Base-by-base conservation (phyloP, 1,284 basidiomycete species). In the Sporisorium iseilematis-ciliati region DNA sequence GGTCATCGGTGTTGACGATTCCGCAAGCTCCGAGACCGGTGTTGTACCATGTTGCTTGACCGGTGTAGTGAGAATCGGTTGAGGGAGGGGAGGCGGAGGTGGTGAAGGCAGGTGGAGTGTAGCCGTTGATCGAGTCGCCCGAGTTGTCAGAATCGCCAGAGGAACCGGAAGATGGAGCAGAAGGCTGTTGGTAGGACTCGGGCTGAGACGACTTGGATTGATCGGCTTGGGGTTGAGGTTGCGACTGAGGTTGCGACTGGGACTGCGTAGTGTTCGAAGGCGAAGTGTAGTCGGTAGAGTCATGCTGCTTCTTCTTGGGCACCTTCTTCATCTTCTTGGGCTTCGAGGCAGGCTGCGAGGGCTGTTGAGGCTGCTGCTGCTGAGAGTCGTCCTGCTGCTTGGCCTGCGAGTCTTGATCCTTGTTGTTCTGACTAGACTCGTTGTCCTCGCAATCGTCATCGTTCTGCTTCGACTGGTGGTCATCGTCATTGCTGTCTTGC, bases 21-120 rank as follows among this genome's bases (percentile, higher is more conserved):
- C 76, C 76, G 26, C 76, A 78, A 2, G 72, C 72, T 20, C 76
- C 76, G 16, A 75, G 50, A 31, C 72, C 68, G 12, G 72, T 57
- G 55, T 52, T 42, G 68, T 68, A 78, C 68, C 35, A 78, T 16
- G 76, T 75, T 26, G 72, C 76, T 3, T 20, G 46, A 20, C 76
- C 76, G 29, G 46, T 29, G 57, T 62, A 62, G 45, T 63, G 59
- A 35, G 63, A 55, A 14, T 38, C 7, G 55, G 50, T 63, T 20
- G 65, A 61, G 23, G 71, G 65, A 0, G 61, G 25, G 10, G 35
- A 23, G 4, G 43, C 20, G 10, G 50, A 31, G 18, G 62, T 25
- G 35, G 38, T 26, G 52, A 73, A 75, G 5, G 62, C 1, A 2
- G 72, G 66, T 1, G 62, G 62, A 5, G 55, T 61, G 56, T 75